Base-by-base conservation (phyloP, 108 stramenopile genomes). In the Nitzschia sp. region DNA sequence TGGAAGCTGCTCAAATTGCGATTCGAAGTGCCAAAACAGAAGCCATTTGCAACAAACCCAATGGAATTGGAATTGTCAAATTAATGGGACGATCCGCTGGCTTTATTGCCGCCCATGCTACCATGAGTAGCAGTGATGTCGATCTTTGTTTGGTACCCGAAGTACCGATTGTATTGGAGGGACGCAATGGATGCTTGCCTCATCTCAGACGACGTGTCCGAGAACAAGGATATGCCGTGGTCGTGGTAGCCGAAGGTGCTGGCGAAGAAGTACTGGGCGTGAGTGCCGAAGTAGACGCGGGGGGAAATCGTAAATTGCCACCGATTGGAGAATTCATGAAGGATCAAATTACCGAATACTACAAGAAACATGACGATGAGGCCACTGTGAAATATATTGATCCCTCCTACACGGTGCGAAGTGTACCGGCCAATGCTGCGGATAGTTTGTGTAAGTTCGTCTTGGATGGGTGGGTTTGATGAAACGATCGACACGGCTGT, bases 211-310 rank as follows among this genome's bases (percentile, higher is more conserved):
- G 86, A 45, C 75, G 85, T 36, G 85, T 98, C 45, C 87, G 89
- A 59, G 66, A 97, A 28, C 92, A 97, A 82, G 97, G 97, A 51
- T 97, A 97, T 80, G 98, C 98, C 13, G 98, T 99, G 26, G 84
- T 99, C 32, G 98, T 99, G 6, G 97, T 98, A 28, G 98, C 98
- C 6, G 98, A 99, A 71, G 98, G 98, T 1, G 98, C 98, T 5
- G 98, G 98, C 1, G 96, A 98, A 79, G 98, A 98, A 48, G 72
- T 98, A 15, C 71, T 98, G 34, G 96, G 96, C 28, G 72, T 72
- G 38, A 88, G 81, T 55, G 92, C 88, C 0, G 96, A 96, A 55
- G 85, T 72, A 2, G 98, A 98, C 83, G 97, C 97, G 19, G 90
- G 96, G 75, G 98, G 98, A 9, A 97, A 99, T 77, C 88, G 88